A percentile compares a stretch with the other conserved stretches of the same genome.
Evolutionary conservation across 208 protist genomes (phyloP).

Genomic region (Crithidia thermophila): DNA sequence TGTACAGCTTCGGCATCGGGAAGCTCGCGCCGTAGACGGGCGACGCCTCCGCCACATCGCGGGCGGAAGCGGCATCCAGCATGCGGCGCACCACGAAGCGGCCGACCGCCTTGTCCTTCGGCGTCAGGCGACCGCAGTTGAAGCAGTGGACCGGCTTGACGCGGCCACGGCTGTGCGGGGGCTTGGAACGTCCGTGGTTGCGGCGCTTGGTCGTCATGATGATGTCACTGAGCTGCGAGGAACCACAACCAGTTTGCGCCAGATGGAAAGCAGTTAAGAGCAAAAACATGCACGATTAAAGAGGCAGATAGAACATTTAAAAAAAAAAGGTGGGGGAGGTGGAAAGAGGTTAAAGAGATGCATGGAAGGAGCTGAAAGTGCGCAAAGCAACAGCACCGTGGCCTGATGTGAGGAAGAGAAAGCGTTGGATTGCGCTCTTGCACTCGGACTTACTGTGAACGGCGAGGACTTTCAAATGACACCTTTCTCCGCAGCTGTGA

Average conservation of each 20-base stretch:
- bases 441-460: too few relatives aligned
- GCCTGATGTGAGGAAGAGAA: too few relatives aligned
- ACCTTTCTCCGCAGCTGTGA: too few relatives aligned
- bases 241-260: too few relatives aligned
- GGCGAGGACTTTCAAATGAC: too few relatives aligned
- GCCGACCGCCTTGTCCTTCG: conserved; percentile 98
- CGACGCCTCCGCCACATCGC: conserved; percentile 97
- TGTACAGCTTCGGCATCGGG: conserved; percentile 99
- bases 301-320: neutral
- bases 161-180: conserved; percentile 89
- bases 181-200: conserved; percentile 94
- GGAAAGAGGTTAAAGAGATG: too few relatives aligned
- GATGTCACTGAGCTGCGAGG: conserved; percentile 18
- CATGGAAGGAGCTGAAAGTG: too few relatives aligned
- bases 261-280: neutral
- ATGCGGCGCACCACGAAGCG: conserved; percentile 99
- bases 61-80: conserved; percentile 96
- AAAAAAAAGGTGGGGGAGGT: too few relatives aligned
- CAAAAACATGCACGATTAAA: conserved; percentile 5
- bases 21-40: conserved; percentile 92
- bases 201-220: conserved; percentile 93
- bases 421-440: too few relatives aligned
- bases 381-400: too few relatives aligned
- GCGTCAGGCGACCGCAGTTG: conserved; percentile 91
- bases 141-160: conserved; percentile 93